Conservation (phyloP, 495 filamentous ascomycete genomes). For the Neurospora sp. region DNA sequence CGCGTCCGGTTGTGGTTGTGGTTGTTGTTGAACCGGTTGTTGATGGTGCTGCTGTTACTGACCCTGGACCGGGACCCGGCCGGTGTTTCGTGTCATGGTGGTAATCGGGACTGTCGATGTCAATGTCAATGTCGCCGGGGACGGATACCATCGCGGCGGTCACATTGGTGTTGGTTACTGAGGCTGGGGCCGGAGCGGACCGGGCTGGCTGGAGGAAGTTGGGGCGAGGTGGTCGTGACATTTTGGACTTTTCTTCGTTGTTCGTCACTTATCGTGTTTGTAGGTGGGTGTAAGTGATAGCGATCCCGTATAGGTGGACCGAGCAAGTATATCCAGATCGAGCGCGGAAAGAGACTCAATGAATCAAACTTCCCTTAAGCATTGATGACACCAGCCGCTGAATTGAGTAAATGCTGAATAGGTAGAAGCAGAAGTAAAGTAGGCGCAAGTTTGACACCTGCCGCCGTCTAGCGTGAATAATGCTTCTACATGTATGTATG, state of each 20-base stretch:
- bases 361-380: too few species aligned
- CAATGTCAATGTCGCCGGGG: not conserved
- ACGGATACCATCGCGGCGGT: not conserved
- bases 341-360: not conserved
- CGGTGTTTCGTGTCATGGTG: not conserved
- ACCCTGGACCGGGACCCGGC: not conserved
- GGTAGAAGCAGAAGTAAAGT: not conserved
- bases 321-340: not conserved
- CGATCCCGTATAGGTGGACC: not conserved
- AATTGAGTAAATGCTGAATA: not conserved
- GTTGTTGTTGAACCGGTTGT: not conserved
- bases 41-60: not conserved
- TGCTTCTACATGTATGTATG: not conserved
- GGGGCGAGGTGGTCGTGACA: not conserved
- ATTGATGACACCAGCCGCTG: not conserved
- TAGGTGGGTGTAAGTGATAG: not conserved
- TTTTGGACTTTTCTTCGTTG: not conserved
- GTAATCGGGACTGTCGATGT: not conserved
- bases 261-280: not conserved
- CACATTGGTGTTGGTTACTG: conserved; percentile 7
- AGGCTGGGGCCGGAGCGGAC: conserved; percentile 2
- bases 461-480: not conserved
- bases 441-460: not conserved
- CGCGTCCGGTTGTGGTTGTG: not conserved
- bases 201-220: not conserved